Conservation (phyloP, 2,329 filamentous ascomycete genomes). For the Fusarium pilosicola region DNA sequence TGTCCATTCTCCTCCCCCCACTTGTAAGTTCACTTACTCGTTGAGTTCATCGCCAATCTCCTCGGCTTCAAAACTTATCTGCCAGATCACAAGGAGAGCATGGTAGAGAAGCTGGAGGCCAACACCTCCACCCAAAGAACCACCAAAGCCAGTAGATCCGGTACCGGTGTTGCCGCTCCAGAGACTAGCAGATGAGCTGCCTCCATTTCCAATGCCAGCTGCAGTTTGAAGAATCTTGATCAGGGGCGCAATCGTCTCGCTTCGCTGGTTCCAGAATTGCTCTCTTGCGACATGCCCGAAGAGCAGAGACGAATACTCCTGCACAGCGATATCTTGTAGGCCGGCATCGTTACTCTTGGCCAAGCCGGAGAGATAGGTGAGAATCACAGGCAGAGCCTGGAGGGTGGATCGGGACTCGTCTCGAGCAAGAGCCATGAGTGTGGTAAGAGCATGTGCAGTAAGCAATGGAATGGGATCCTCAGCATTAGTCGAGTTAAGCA, state of each 20-base stretch:
- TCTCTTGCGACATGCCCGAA: constrained; percentile 78
- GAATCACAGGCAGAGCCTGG: constrained; percentile 82
- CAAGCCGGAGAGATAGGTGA: constrained; percentile 85
- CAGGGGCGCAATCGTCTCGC: constrained; percentile 84
- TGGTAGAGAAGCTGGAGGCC: constrained; percentile 94
- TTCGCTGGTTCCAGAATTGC: constrained; percentile 90
- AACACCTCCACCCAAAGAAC: constrained; percentile 79
- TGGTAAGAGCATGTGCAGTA: constrained; percentile 86
- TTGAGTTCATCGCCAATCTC: constrained; percentile 79
- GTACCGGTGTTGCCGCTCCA: constrained; percentile 66
- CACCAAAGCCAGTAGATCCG: constrained; percentile 71
- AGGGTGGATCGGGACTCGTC: constrained; percentile 73
- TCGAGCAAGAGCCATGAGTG: constrained; percentile 75
- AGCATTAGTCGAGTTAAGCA: constrained; percentile 80
- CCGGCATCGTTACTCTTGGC: constrained; percentile 88
- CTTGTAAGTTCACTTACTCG: constrained; percentile 68
- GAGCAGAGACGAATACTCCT: constrained; percentile 87
- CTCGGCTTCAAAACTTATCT: constrained; percentile 92
- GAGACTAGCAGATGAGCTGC: constrained; percentile 66
- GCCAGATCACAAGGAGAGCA: constrained; percentile 92
- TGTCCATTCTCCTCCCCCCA: background rate
- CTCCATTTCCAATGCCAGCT: constrained; percentile 75
- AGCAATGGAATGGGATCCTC: constrained; percentile 89
- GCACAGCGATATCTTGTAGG: constrained; percentile 94
- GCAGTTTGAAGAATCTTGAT: constrained; percentile 84